Percentiles rank a stretch among this genome's conserved stretches.
These are phyloP conservation scores for Pugionium dolabratum DNA, from an alignment of 345 rosid species.

Conservation along the genomic window DNA sequence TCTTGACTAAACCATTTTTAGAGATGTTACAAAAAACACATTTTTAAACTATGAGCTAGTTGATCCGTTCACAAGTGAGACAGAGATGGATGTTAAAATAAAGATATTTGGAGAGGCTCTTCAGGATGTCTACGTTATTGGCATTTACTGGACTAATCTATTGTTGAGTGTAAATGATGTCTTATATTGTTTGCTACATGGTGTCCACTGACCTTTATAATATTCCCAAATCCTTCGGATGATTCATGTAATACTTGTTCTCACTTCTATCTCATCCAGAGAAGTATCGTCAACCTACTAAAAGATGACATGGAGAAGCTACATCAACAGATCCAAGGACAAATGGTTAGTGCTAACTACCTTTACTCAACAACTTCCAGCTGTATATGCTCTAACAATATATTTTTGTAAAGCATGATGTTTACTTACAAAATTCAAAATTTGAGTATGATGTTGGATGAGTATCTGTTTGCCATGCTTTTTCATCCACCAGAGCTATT, in stretches of 20 bases:
- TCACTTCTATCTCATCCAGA: conserved; percentile 50
- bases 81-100: conserved; percentile 7
- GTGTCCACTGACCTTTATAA: conserved; percentile 1
- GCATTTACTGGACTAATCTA: conserved; percentile 14
- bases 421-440: no score
- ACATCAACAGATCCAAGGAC: conserved; percentile 76
- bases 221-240: background rate
- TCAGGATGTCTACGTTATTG: conserved; percentile 15
- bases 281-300: conserved; percentile 87
- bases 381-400: conserved; percentile 12
- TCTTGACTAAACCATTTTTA: conserved; percentile 10
- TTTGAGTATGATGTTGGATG: no score
- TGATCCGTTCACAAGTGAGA: conserved; percentile 28
- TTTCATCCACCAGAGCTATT: conserved; percentile 12
- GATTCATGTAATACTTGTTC: conserved; percentile 19
- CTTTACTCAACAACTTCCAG: conserved; percentile 13
- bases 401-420: conserved; percentile 7
- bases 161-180: conserved; percentile 17
- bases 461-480: conserved; percentile 11
- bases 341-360: conserved; percentile 56
- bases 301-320: conserved; percentile 85
- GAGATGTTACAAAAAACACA: background rate
- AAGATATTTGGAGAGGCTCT: conserved; percentile 1
- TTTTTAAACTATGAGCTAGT: background rate
- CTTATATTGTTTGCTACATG: background rate